Base-by-base conservation (phyloP, 495 filamentous ascomycete species). In the Tricharina praecox region DNA sequence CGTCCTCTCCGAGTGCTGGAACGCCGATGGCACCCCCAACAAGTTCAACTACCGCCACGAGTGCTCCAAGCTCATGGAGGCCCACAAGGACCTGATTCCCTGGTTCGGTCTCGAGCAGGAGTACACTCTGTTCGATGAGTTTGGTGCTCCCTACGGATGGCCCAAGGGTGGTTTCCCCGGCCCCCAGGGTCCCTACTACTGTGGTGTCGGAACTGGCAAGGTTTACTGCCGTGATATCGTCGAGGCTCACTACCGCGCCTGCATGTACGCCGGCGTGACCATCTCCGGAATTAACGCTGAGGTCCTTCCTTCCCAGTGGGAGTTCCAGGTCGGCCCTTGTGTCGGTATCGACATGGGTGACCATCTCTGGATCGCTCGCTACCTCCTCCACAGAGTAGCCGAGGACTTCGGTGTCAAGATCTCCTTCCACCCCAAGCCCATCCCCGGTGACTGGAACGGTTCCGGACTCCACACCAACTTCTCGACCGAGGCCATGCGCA, bases 71-170 rank as follows among this genome's bases (percentile, higher is more conserved):
- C 68, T 94, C 59, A 94, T 95, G 87, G 76, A 83, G 67, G 78
- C 79, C 46, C 72, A 97, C 65, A 76, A 76, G 60, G 70, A 77
- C 51, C 79, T 86, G 63, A 68, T 80, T 65, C 86, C 86, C 61
- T 96, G 87, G 90, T 97, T 96, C 66, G 90, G 90, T 71, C 79
- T 97, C 15, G 90, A 97, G 73, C 90, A 97, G 63, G 92, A 96
- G 64, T 87, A 93, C 71, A 93, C 86, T 33, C 76, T 94, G 35
- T 85, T 95, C 58, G 88, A 87, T 62, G 71, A 76, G 55, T 74
- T 75, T 58, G 83, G 83, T 62, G 79, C 82, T 67, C 90, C 90
- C 20, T 86, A 90, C 62, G 90, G 90, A 66, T 97, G 90, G 88
- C 88, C 88, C 63, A 77, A 76, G 70, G 81, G 81, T 61, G 92